Conservation (phyloP, 441 rosid genomes). For the Brassica hybrid region DNA sequence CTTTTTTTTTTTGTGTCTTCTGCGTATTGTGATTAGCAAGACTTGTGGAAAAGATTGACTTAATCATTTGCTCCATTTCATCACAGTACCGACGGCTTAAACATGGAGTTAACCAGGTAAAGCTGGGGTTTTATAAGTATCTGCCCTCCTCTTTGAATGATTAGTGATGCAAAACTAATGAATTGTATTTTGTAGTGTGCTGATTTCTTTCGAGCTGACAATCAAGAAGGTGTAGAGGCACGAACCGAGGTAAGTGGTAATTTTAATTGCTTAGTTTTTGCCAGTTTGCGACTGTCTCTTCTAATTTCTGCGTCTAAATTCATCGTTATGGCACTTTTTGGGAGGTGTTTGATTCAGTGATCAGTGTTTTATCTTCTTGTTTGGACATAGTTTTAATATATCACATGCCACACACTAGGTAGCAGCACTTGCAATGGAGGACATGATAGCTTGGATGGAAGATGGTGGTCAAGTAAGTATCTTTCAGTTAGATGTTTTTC, state of each 20-base stretch:
- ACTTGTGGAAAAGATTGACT: constrained; percentile 33
- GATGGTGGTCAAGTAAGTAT: constrained; percentile 98
- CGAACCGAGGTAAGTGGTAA: constrained; percentile 84
- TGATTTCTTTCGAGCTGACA: constrained; percentile 98
- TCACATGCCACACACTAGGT: constrained; percentile 85
- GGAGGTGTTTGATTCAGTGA: constrained; percentile 28
- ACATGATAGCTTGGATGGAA: constrained; percentile 99
- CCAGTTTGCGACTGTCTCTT: constrained; percentile 12
- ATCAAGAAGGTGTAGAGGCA: constrained; percentile 98
- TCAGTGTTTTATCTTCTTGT: constrained; percentile 58
- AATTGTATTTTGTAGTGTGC: constrained; percentile 66
- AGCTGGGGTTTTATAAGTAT: background rate
- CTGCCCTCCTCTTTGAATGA: constrained; percentile 21
- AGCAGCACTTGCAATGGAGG: constrained; percentile 99
- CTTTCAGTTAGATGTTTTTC: constrained; percentile 24
- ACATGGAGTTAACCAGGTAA: constrained; percentile 93
- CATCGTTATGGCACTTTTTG: background rate
- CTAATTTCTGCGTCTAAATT: background rate
- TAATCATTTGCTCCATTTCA: constrained; percentile 33
- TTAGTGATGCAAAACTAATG: constrained; percentile 37
- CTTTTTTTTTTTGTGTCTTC: constrained; percentile 8
- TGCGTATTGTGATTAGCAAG: constrained; percentile 1
- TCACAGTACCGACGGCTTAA: constrained; percentile 96
- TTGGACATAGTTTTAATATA: constrained; percentile 81
- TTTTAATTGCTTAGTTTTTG: background rate